These are phyloP conservation scores for Graphilbum sp. DNA, from an alignment of 2,329 filamentous ascomycete genomes.

Conservation along the genomic window DNA sequence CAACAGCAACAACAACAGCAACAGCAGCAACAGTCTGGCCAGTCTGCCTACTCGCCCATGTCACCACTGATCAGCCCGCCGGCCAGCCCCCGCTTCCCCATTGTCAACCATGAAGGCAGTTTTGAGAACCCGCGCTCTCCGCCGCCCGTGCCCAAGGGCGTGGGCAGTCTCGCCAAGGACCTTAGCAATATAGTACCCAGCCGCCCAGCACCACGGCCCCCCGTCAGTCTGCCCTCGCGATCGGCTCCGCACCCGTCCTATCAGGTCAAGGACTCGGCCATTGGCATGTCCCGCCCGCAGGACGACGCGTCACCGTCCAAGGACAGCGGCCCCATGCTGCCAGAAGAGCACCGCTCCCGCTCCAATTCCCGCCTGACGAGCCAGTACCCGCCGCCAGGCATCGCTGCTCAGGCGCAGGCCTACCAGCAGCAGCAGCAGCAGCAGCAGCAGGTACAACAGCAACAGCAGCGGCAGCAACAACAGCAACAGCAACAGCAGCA, in stretches of 20 bases:
- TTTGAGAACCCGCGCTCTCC: constrained; percentile 94
- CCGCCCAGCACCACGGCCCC: constrained; percentile 78
- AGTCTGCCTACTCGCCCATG: constrained; percentile 40
- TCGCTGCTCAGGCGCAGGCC: constrained; percentile 1
- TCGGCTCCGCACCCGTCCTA: constrained; percentile 40
- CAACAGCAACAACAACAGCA: background rate
- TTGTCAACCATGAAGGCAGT: constrained; percentile 72
- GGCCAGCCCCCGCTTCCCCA: constrained; percentile 70
- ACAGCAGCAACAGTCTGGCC: constrained; percentile 20
- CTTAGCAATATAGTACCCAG: constrained; percentile 53
- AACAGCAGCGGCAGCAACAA: constrained; percentile 80
- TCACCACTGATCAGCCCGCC: constrained; percentile 59
- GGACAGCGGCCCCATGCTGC: constrained; percentile 42
- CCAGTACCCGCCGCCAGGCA: constrained; percentile 26
- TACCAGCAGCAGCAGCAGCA: constrained; percentile 39
- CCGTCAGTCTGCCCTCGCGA: constrained; percentile 43
- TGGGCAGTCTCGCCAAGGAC: constrained; percentile 33
- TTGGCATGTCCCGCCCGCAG: constrained; percentile 39
- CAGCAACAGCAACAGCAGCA: constrained; percentile 87
- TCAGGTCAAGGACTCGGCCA: constrained; percentile 42
- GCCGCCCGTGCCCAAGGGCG: constrained; percentile 62
- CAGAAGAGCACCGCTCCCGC: constrained; percentile 50
- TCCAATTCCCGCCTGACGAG: constrained; percentile 51
- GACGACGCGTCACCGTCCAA: constrained; percentile 39
- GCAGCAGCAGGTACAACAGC: constrained; percentile 79